Evolutionary conservation across 2,329 filamentous ascomycete genomes (phyloP), one percentile per base, ranked within the genome.

Genomic region (Fonsecaea pugnacius): DNA sequence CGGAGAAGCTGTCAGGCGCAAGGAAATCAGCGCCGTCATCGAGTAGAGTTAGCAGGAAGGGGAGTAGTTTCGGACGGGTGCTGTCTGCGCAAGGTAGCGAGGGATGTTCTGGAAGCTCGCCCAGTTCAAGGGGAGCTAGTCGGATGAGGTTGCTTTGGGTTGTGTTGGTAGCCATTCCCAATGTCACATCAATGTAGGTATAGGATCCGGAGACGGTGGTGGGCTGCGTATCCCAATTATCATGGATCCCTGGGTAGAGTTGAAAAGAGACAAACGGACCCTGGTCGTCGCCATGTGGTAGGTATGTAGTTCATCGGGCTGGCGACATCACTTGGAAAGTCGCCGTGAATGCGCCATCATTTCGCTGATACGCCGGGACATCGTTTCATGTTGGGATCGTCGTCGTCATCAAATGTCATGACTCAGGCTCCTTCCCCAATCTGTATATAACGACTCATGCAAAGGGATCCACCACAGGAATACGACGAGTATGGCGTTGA

Each of bases 11-110:
- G 14, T 64, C 67, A n/a, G 67, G 63, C 24, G 59, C 51, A 36
- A 70, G 60, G 48, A 72, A 70, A 12, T 69, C 46, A 21, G 57
- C 30, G 38, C 69, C 70, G 52, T 72, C 67, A 58, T 70, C 63
- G 35, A 72, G 65, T 6, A 71, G 48, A 3, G 69, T 54, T 12
- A 60, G 48, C 2, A 70, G 46, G 52, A 72, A 71, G 18, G 64
- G 32, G 6, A 60, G 30, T 32, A 71, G 61, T 12, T 67, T 64
- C 1, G 67, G 68, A 16, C 58, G 62, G 10, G 12, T 12, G 38
- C 16, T 35, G 7, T 60, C 58, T 12, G 64, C 63, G 33, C 12
- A 18, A 9, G 64, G 64, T 7, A 71, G 64, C 16, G 64, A 63
- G 3, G 67, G 54, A 53, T 71, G 70, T 8, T 40, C 46, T 3